Conservation (phyloP, 2,329 filamentous ascomycete genomes). For the Madurella mycetomatis region DNA sequence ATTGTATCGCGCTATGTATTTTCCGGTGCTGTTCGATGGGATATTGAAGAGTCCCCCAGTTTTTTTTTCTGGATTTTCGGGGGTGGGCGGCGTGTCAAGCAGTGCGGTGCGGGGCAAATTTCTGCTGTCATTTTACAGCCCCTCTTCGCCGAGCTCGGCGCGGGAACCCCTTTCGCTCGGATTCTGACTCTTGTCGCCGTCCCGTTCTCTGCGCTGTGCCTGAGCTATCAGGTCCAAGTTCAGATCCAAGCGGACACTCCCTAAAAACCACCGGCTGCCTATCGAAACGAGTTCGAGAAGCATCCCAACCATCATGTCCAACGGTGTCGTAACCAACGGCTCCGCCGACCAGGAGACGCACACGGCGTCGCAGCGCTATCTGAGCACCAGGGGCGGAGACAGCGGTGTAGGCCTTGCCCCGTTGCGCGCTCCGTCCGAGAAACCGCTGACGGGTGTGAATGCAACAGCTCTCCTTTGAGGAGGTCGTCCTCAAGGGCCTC, state of each 20-base stretch:
- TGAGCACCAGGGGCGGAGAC: conserved; percentile 50
- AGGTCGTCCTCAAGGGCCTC: conserved; percentile 84
- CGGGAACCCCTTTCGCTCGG: conserved; percentile 3
- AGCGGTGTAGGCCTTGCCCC: conserved; percentile 37
- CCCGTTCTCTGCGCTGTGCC: neutral
- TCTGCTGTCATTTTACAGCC: conserved; percentile 15
- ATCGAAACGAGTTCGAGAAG: neutral
- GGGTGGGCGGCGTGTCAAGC: neutral
- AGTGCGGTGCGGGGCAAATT: conserved; percentile 22
- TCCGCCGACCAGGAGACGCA: conserved; percentile 33
- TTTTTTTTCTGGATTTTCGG: neutral
- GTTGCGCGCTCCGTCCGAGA: neutral
- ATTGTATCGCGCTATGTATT: neutral
- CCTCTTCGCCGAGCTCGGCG: conserved; percentile 21
- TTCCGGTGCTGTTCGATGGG: conserved; percentile 9
- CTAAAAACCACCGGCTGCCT: neutral
- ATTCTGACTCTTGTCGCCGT: conserved; percentile 6
- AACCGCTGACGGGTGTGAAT: conserved; percentile 7
- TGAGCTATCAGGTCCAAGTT: conserved; percentile 5
- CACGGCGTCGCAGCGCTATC: conserved; percentile 45
- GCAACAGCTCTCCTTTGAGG: conserved; percentile 76
- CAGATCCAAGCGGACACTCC: neutral
- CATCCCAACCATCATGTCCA: conserved; percentile 35
- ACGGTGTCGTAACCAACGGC: conserved; percentile 37
- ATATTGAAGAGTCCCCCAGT: conserved; percentile 3